phyloP scores from a whole-genome alignment of 2,329 filamentous ascomycete species.

The Alternaria arborescens region DNA sequence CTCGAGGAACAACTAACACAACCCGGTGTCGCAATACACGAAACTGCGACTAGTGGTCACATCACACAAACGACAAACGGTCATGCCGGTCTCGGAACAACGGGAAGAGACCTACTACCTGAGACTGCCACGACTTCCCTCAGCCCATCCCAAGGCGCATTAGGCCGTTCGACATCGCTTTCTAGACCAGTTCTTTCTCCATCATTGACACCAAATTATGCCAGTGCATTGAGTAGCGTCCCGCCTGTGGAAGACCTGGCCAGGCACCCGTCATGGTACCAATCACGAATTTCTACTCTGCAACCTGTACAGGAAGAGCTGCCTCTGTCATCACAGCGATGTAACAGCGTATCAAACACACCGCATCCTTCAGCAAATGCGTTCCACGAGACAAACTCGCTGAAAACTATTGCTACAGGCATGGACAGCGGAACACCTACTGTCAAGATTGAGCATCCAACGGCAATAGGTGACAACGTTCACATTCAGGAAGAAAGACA shows the following conservation, averaged over 20 bases:
- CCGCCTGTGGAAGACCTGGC: background rate
- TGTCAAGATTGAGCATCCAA: background rate
- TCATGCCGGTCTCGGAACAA: background rate
- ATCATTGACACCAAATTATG: background rate
- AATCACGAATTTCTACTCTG: background rate
- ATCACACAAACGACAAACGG: background rate
- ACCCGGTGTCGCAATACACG: background rate
- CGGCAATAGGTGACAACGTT: background rate
- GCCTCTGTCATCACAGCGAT: background rate
- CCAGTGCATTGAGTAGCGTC: constrained; percentile 1
- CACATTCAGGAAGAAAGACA: background rate
- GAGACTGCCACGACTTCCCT: background rate
- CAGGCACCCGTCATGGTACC: background rate
- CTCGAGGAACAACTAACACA: background rate
- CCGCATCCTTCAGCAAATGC: background rate
- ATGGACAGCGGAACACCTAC: background rate
- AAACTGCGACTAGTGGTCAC: background rate
- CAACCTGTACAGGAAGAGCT: background rate
- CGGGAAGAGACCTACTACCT: background rate
- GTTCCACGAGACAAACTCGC: background rate
- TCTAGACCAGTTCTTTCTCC: background rate
- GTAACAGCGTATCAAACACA: background rate
- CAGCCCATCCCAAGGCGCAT: background rate
- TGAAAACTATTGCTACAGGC: background rate
- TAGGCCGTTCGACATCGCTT: background rate